Evolutionary conservation across 176 grass and related monocot genomes (phyloP), one percentile per base, ranked within the genome.

Genomic region (Zea luxurians): DNA sequence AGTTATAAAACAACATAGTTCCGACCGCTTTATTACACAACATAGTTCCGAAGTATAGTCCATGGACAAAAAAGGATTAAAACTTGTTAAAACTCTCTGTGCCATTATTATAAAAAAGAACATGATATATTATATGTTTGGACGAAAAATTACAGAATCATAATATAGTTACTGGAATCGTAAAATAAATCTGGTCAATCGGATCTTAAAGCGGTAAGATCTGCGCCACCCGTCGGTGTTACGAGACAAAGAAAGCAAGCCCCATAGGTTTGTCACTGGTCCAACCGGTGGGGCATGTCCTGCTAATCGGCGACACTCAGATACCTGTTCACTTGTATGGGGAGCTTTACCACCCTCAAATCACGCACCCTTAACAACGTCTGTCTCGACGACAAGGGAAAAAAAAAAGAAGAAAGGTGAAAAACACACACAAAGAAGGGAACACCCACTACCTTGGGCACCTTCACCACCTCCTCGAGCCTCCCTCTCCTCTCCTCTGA

Each of bases 361-460:
- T 75, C 73, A 69, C 72, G 75, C 38, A 27, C 34, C 47, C 37
- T 38, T 65, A 8, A 13, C 72, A 21, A 13, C 13, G 7, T 21
- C 11, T 48, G 27, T 27, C 27, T 27, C 27, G 27, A 27, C 27
- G 27, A 27, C 27, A 27, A 27, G 27, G 27, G 27, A 27, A 79
- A 85, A 85, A 85, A 36, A 57, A 11, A 36, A n/a, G 73, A 52
- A 17, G 17, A 50, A 15, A 15, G 15, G 38, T 40, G 38, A 40
- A 62, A 53, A 3, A 20, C 43, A 46, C 11, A 53, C 50, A 53
- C 49, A 17, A 10, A 45, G 35, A 75, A 75, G 58, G 44, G 35
- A 44, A 87, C 78, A 77, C 61, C 68, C 46, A 70, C 58, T 48
- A 45, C 41, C 70, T 79, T 45, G 50, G 41, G 42, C 74, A 46